Base-by-base conservation (phyloP, 306 rosid species). In the Inga oerstediana region DNA sequence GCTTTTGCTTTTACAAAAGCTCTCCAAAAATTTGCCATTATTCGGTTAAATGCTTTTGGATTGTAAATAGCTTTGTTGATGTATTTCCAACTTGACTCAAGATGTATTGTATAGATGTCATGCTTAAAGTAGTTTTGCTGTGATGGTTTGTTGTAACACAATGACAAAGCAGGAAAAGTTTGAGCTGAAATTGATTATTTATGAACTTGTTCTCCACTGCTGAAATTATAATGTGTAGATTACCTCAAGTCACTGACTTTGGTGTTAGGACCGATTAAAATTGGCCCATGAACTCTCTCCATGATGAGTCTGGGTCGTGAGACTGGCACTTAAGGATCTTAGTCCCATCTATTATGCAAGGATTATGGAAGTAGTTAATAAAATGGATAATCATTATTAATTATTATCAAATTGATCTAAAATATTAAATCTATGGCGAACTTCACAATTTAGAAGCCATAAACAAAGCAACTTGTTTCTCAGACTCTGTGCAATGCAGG, bases 301-400 rank as follows among this genome's bases (percentile, higher is more conserved):
- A 37, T 51, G 65, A 17, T 34, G 66, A 67, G 49, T 34, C 49
- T n/a, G 9, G 20, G 74, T 51, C 22, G 32, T 69, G 58, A 20
- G 72, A 22, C 41, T 69, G 30, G 43, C 59, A 51, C 15, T 79
- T 52, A 34, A 37, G 82, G 43, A 79, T 69, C 72, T 72, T 56
- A 17, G 59, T 10, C 4, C 49, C 22, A 56, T 39, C 34, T 54
- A 52, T 75, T 6, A 34, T 75, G 32, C 44, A 22, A 34, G 34
- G 76, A 71, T 45, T 72, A 46, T 24, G 35, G 78, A 74, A 74
- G 65, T 32, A 4, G 14, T 51, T 34, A 16, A 37, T 51, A 52
- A 74, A 51, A 74, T 20, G 46, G 34, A 5, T 72, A 30, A 41
- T 56, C 62, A 56, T 20, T 56, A 56, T 20, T 56, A 56, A 56